phyloP scores from a whole-genome alignment of 1,284 basidiomycete species.

The Psilocybe mexicana region DNA sequence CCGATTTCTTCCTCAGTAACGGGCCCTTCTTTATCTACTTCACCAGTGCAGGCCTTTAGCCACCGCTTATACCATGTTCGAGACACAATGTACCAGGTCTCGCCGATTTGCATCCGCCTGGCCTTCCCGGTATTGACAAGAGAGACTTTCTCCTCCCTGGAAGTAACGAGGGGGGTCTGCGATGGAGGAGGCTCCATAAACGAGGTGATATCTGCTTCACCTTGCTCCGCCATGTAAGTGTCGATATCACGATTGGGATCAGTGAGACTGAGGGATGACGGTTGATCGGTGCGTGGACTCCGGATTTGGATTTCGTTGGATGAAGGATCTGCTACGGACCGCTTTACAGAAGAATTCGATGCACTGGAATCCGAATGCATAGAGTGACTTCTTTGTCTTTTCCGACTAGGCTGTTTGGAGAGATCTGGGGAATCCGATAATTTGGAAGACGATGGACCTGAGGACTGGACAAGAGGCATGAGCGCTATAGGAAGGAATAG shows the following conservation, averaged over 20 bases:
- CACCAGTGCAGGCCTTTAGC: slow-evolving; percentile 67
- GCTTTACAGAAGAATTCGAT: slow-evolving; percentile 70
- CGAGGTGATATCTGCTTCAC: slow-evolving; percentile 40
- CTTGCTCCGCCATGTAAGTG: slow-evolving; percentile 72
- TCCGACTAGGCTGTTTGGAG: slow-evolving; percentile 39
- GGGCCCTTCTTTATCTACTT: slow-evolving; percentile 64
- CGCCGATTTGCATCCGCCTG: slow-evolving; percentile 56
- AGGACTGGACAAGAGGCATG: slow-evolving; percentile 31
- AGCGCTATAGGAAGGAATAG: slow-evolving; percentile 22
- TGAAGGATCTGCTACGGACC: slow-evolving; percentile 63
- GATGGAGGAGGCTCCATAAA: slow-evolving; percentile 24
- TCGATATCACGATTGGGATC: slow-evolving; percentile 56
- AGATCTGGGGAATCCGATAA: slow-evolving; percentile 27
- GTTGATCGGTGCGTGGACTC: slow-evolving; percentile 44
- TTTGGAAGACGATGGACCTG: slow-evolving; percentile 31
- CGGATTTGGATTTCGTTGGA: slow-evolving; percentile 40
- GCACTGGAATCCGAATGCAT: slow-evolving; percentile 50
- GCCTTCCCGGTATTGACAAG: slow-evolving; percentile 49
- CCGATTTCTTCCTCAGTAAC: slow-evolving; percentile 65
- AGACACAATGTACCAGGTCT: slow-evolving; percentile 80
- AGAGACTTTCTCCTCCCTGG: slow-evolving; percentile 47
- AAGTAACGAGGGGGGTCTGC: slow-evolving; percentile 24
- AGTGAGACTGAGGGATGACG: slow-evolving; percentile 40
- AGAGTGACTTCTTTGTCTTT: slow-evolving; percentile 49
- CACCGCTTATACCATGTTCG: slow-evolving; percentile 75